Evolutionary conservation across 75 land plant species (phyloP).

Genomic region (Picea sitchensis): DNA sequence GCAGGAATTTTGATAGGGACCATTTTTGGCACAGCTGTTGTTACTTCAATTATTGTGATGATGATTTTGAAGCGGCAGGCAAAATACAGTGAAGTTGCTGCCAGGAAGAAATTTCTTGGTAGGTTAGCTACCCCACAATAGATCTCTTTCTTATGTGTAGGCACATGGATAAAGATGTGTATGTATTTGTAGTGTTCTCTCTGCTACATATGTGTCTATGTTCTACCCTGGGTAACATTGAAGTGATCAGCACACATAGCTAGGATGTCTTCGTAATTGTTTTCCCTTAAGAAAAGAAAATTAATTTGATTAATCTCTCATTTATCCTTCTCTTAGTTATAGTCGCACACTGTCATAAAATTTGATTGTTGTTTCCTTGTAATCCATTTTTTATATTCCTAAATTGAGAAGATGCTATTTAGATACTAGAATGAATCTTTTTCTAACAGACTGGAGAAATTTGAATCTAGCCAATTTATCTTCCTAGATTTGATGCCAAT

Average conservation of each 20-base stretch:
- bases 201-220: not conserved
- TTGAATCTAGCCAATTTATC: not conserved
- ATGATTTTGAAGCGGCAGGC: slow-evolving; percentile 14
- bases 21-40: slow-evolving; percentile 19
- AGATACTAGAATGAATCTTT: not conserved
- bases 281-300: not conserved
- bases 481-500: not conserved
- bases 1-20: slow-evolving; percentile 38
- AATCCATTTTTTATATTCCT: not conserved
- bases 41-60: slow-evolving; percentile 21
- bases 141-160: not conserved
- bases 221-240: not conserved
- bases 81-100: slow-evolving; percentile 3
- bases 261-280: not conserved
- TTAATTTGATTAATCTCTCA: not conserved
- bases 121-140: not conserved
- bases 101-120: slow-evolving; percentile 23
- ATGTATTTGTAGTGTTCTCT: not conserved
- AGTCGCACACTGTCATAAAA: not conserved
- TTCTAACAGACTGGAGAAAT: not conserved
- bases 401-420: not conserved
- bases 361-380: not conserved
- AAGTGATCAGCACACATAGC: not conserved
- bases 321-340: not conserved
- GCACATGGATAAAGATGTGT: not conserved